Evolutionary conservation across 495 filamentous ascomycete species (phyloP).

Genomic region (Daldinia bambusicola): DNA sequence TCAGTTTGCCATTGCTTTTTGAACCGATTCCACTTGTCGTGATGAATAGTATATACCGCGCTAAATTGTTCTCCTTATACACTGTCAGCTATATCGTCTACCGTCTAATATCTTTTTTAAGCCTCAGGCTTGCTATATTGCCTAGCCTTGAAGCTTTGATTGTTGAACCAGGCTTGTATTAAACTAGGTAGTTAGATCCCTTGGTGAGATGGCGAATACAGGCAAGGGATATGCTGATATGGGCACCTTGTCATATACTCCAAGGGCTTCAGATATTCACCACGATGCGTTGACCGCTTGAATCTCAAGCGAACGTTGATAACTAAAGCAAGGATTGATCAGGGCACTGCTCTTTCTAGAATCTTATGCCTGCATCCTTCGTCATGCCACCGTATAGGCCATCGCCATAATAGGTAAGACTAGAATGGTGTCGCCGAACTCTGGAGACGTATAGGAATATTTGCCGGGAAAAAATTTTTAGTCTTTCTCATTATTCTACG

Average conservation of each 20-base stretch:
- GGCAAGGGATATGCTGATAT: not conserved
- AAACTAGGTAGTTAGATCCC: not conserved
- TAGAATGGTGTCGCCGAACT: not conserved
- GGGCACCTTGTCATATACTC: not conserved
- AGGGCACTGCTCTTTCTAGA: not conserved
- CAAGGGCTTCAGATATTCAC: not conserved
- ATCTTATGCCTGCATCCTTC: not conserved
- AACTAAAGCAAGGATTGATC: not conserved
- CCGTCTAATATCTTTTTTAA: not conserved
- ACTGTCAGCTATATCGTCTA: not conserved
- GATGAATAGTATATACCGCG: not conserved
- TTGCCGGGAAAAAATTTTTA: not conserved
- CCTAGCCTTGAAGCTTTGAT: not conserved
- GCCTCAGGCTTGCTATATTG: not conserved
- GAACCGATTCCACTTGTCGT: not conserved
- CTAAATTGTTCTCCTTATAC: not conserved
- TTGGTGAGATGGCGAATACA: not conserved
- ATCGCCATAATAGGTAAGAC: not conserved
- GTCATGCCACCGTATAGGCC: not conserved
- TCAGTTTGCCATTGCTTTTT: no score
- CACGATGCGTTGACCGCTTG: not conserved
- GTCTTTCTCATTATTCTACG: not conserved
- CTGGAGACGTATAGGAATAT: not conserved
- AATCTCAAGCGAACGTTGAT: not conserved
- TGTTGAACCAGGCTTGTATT: not conserved